phyloP scores from a whole-genome alignment of 2,329 filamentous ascomycete genomes.

The Aspergillus sp. region DNA sequence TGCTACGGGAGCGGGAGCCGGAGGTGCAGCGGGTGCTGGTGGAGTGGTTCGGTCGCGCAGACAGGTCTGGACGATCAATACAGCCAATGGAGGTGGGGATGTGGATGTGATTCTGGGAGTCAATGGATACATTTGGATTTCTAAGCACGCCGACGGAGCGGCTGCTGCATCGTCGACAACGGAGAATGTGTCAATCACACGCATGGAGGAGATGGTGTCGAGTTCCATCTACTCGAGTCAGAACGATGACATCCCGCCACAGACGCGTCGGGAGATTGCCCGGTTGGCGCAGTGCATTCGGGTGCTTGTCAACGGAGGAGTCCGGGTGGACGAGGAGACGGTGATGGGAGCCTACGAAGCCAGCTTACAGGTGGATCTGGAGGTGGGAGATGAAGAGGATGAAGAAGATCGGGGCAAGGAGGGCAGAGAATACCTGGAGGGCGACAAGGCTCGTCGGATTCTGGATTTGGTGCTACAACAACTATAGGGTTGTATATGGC shows the following conservation, averaged over 20 bases:
- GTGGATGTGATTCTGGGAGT: slow-evolving; percentile 90
- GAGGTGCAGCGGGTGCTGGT: slow-evolving; percentile 67
- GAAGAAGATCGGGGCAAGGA: slow-evolving; percentile 38
- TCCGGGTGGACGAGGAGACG: slow-evolving; percentile 87
- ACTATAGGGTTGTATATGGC: slow-evolving; percentile 6
- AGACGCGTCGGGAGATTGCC: slow-evolving; percentile 84
- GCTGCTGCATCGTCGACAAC: slow-evolving; percentile 45
- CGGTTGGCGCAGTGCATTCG: slow-evolving; percentile 78
- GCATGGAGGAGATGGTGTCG: slow-evolving; percentile 83
- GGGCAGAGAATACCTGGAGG: slow-evolving; percentile 46
- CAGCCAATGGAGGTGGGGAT: slow-evolving; percentile 52
- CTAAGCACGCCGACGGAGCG: slow-evolving; percentile 69
- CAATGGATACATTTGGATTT: slow-evolving; percentile 96
- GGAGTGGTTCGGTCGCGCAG: slow-evolving; percentile 81
- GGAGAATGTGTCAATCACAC: slow-evolving; percentile 67
- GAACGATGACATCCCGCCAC: slow-evolving; percentile 78
- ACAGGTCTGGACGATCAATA: slow-evolving; percentile 78
- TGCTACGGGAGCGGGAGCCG: slow-evolving; percentile 53
- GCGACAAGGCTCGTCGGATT: slow-evolving; percentile 41
- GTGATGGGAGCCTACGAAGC: slow-evolving; percentile 80
- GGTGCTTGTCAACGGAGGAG: slow-evolving; percentile 76
- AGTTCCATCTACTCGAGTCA: slow-evolving; percentile 90
- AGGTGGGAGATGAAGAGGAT: slow-evolving; percentile 42
- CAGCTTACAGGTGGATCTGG: slow-evolving; percentile 67
- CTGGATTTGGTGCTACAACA: slow-evolving; percentile 33